Base-by-base conservation (phyloP, 2,329 filamentous ascomycete genomes). In the Botrytis elliptica region DNA sequence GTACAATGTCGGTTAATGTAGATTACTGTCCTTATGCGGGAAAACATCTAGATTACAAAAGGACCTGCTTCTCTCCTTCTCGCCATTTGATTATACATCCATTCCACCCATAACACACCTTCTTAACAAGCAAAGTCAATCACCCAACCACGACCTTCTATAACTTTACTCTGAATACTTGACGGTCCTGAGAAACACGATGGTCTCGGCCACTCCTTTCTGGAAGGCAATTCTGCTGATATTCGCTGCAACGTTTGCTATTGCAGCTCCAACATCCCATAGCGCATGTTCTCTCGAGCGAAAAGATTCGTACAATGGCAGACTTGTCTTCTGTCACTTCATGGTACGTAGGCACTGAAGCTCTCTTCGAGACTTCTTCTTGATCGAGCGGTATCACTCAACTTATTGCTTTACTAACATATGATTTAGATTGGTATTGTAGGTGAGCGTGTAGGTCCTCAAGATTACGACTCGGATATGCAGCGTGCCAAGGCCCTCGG, bases 401-500 rank as follows among this genome's bases (percentile, higher is more conserved):
- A 12, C 36, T 55, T 5, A 14, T 10, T 49, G 36, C 40, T 20
- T 44, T 63, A 20, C 70, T 75, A 52, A 72, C 33, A 49, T 33
- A 7, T 12, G 2, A 22, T 55, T n/a, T 25, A 77, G 76, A 77
- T 77, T 67, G 76, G 76, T 33, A 77, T 77, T 55, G 75, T 77
- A 36, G 73, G 67, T 36, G 76, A 77, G 10, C 73, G 76, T 25
- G 71, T 74, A 22, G 74, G 74, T n/a, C 40, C 76, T 29, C 63
- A 74, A 16, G 76, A 77, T 36, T 77, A 71, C 52, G 76, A 77
- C 36, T n/a, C n/a, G 36, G 76, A 77, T 33, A 76, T 77, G 75
- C 63, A 72, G 33, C 68, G 74, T 29, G 79, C 79, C 38, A 79
- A 79, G 63, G 38, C 75, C 2, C 74, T 82, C 1, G 82, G 82